Evolutionary conservation across 2,329 filamentous ascomycete species (phyloP), one percentile per base, ranked within the genome.

Genomic region (Colletotrichum abscissum): DNA sequence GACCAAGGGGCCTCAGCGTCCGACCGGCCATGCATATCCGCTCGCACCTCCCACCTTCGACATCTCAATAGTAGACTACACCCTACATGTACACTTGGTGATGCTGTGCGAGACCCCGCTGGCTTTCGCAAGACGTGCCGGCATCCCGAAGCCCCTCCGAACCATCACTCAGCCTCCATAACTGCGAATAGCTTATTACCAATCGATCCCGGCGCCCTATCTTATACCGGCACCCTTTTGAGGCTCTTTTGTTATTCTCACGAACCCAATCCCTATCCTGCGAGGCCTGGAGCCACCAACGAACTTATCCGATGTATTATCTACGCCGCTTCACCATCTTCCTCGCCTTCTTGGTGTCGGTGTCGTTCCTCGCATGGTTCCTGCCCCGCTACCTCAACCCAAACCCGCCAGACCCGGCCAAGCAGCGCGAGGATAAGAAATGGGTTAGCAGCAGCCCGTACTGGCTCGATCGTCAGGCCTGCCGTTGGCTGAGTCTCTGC

Each of bases 401-500:
- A 2, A 89, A 89, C n/a, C 87, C 86, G n/a, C 90, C 89, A 70
- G 86, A 88, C 72, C 87, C 87, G 46, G 89, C 90, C 63, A 91
- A 92, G 81, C 87, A 88, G 63, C 84, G 86, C 65, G 90, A 92
- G 76, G 92, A 94, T 79, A 84, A 84, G 71, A 84, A 82, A 76
- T 96, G 93, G 93, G 90, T 95, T 60, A 86, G 89, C 58, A 92
- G 89, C 22, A 94, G 93, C 16, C 90, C 90, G 49, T 92, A 92
- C 78, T 95, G 92, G 89, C 81, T 92, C 73, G 93, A 95, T 81
- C 88, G 93, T 38, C 94, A 94, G 79, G 86, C 91, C 8, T 97
- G 95, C 80, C 90, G 91, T 58, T 97, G 93, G 92, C 84, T 97
- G 55, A 89, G 93, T 42, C 81, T 97, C 33, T 98, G 95, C 80